Evolutionary conservation across 805 yeast genomes (phyloP).

Genomic region (Pichia insulana): DNA sequence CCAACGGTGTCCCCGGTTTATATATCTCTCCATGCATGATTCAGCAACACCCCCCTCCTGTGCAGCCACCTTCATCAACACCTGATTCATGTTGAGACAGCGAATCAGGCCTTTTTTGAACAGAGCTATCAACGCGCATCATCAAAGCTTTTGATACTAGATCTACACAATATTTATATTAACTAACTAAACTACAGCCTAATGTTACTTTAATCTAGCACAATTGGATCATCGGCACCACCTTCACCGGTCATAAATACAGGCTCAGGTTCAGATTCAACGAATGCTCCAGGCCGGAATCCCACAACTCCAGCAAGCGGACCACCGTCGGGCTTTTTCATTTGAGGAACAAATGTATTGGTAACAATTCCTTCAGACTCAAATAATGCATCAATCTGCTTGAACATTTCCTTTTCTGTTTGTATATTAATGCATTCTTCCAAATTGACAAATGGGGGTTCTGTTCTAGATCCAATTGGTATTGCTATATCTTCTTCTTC

Average conservation of each 20-base stretch:
- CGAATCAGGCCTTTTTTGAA: background rate
- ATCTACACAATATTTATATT: too few relatives aligned
- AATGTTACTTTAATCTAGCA: conserved; percentile 18
- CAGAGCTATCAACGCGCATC: too few relatives aligned
- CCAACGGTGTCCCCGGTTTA: conserved; percentile 36
- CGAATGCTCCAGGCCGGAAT: conserved; percentile 7
- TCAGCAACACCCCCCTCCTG: background rate
- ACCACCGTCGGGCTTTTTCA: background rate
- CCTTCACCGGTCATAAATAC: conserved; percentile 27
- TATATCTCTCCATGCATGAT: conserved; percentile 12
- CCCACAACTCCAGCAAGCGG: conserved; percentile 3
- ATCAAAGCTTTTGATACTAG: too few relatives aligned
- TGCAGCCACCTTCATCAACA: too few relatives aligned
- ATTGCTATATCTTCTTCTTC: background rate
- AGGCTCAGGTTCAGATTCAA: conserved; percentile 7
- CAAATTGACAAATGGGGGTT: background rate
- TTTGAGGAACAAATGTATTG: background rate
- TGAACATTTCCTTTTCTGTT: conserved; percentile 9
- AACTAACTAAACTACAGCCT: background rate
- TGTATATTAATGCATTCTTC: background rate
- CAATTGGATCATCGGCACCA: conserved; percentile 26
- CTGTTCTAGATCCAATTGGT: background rate
- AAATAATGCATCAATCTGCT: conserved; percentile 7
- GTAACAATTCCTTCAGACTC: conserved; percentile 2
- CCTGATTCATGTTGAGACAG: too few relatives aligned